Percentiles rank a stretch among this genome's conserved stretches.
phyloP scores from a whole-genome alignment of 2,329 filamentous ascomycete genomes.

The Aureobasidium sp. region DNA sequence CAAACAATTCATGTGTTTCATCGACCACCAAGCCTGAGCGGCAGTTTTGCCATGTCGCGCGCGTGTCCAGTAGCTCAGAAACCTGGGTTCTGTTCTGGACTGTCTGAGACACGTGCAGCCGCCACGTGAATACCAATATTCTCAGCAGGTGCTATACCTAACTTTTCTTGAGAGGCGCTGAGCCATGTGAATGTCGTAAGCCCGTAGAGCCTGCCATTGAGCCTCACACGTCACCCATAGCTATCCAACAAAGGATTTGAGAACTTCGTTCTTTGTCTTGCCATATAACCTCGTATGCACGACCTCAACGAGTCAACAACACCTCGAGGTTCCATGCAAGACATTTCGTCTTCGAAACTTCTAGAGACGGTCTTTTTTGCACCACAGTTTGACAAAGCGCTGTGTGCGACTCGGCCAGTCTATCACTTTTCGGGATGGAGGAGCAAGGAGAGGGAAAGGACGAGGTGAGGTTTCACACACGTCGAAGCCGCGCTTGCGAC shows the following conservation, averaged over 20 bases:
- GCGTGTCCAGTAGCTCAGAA: background rate
- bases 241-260: too few relatives aligned
- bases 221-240: background rate
- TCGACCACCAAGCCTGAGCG: background rate
- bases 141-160: background rate
- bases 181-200: background rate
- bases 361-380: background rate
- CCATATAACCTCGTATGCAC: background rate
- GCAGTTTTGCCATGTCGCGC: background rate
- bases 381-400: constrained; percentile 8
- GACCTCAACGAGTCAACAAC: background rate
- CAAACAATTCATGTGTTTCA: constrained; percentile 6
- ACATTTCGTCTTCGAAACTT: background rate
- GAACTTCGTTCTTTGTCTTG: too few relatives aligned
- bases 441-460: background rate
- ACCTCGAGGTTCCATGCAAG: background rate
- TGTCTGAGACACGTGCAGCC: background rate
- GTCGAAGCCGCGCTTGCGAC: constrained; percentile 1
- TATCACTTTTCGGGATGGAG: background rate
- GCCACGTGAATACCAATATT: background rate
- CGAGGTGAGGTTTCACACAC: constrained; percentile 3
- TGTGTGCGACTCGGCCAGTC: background rate
- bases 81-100: background rate
- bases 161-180: background rate
- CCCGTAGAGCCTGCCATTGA: background rate